Base-by-base conservation (phyloP, 2,329 filamentous ascomycete genomes). In the Ceratocystis eucalypticola region DNA sequence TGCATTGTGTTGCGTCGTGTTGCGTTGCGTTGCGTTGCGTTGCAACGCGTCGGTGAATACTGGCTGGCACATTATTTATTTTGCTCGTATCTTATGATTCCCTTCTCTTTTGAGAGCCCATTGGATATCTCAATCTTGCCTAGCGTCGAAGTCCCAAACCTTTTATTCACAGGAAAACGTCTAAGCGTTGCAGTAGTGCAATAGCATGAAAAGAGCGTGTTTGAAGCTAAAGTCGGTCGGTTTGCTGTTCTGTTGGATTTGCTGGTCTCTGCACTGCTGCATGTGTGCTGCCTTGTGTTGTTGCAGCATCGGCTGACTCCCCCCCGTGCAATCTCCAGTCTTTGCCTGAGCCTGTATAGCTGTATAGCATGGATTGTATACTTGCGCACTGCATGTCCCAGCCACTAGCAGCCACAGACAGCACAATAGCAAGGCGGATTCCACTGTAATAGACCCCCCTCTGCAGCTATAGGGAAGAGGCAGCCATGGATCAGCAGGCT, bases 101-200 rank as follows among this genome's bases (percentile, higher is more conserved):
- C 5, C 30, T 37, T 59, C 17, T 6, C 2, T 37, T 59, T 59
- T 37, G 12, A 30, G 53, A n/a, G 8, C 37, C 37, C 10, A 7
- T 15, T 37, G 15, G 28, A 59, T 4, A 37, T 37, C 55, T 59
- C 20, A 59, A 59, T 59, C 30, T 59, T 59, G 55, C 28, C 55
- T 59, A 59, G 55, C 55, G 55, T 20, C 17, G 10, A 33, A n/a
- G 25, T n/a, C 28, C 48, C 7, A 53, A 25, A 10, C 22, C n/a
- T 22, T 22, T 41, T 41, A 2, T 41, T 41, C 37, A 41, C 37
- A 41, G 12, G 37, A 41, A 17, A 12, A 12, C 33, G 55, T 37
- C 55, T 59, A 59, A 59, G 55, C 55, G 55, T 59, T 59, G 55
- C 55, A 59, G 55, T 59, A 59, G 55, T 59, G 55, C 55, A 59